Evolutionary conservation across 176 grass and related monocot genomes (phyloP).

Genomic region (Eragrostis curvula): DNA sequence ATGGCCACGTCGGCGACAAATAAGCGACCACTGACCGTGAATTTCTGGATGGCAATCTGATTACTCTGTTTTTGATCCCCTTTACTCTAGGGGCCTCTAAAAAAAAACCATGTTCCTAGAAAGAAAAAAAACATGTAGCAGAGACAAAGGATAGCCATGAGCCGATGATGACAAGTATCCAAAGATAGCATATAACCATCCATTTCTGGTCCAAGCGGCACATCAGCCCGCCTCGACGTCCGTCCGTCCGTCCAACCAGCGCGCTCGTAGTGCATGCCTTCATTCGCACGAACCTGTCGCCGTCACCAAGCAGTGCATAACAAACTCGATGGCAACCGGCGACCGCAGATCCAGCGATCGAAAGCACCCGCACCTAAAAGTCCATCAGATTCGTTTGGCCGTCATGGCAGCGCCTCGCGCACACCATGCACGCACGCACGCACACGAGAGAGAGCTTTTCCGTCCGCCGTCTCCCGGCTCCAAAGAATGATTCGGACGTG

Average conservation of each 20-base stretch:
- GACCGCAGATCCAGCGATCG: slow-evolving; percentile 32
- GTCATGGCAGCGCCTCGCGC: slow-evolving; percentile 28
- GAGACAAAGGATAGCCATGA: no score
- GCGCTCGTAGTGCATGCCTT: slow-evolving; percentile 54
- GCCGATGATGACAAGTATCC: no score
- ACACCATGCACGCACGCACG: slow-evolving; percentile 23
- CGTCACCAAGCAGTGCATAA: slow-evolving; percentile 49
- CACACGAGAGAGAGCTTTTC: background rate
- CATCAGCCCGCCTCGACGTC: slow-evolving; percentile 24
- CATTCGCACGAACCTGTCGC: slow-evolving; percentile 46
- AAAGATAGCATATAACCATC: slow-evolving; percentile 21
- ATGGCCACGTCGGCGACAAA: no score
- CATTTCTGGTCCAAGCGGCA: slow-evolving; percentile 50
- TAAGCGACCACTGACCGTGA: no score
- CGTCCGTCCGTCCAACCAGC: background rate
- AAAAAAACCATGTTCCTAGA: no score
- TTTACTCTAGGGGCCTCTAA: no score
- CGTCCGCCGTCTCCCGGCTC: background rate
- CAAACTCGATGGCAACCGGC: slow-evolving; percentile 55
- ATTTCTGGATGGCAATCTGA: no score
- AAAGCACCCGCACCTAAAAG: slow-evolving; percentile 48
- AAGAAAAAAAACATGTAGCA: no score
- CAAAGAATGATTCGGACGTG: slow-evolving; percentile 37
- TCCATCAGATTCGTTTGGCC: slow-evolving; percentile 54
- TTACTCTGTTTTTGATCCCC: no score